These are phyloP conservation scores for Naegleria fowleri DNA, from an alignment of 208 protist species.

Conservation along the genomic window DNA sequence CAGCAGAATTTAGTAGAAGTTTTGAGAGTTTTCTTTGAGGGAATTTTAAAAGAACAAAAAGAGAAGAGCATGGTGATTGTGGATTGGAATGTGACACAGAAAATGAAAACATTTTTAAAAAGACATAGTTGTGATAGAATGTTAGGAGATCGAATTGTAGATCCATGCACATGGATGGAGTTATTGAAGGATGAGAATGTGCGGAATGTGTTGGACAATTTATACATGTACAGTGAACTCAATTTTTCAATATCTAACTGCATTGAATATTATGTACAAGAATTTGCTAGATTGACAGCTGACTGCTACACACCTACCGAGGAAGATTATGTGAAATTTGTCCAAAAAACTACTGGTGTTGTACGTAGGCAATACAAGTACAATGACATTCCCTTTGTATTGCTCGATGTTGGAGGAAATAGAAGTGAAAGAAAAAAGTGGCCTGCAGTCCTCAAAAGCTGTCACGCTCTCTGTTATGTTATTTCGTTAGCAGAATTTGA, in stretches of 20 bases:
- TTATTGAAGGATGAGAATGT: neutral
- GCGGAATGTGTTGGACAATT: neutral
- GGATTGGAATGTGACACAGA: neutral
- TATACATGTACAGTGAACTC: neutral
- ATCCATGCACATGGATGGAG: neutral
- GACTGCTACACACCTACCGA: neutral
- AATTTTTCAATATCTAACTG: neutral
- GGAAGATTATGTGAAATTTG: neutral
- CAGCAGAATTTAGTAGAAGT: neutral
- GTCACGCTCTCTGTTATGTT: neutral
- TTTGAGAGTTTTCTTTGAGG: neutral
- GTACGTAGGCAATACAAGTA: neutral
- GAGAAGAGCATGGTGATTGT: neutral
- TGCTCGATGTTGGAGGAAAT: neutral
- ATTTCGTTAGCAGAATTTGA: neutral
- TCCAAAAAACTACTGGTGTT: neutral
- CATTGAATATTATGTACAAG: neutral
- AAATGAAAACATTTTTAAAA: neutral
- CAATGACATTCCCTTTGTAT: neutral
- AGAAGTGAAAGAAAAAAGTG: conserved; percentile 10
- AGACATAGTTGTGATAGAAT: neutral
- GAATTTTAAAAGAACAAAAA: neutral
- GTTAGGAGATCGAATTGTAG: neutral
- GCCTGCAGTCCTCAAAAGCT: neutral
- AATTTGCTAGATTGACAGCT: neutral